Percentiles rank a stretch among this genome's conserved stretches.
phyloP scores from a whole-genome alignment of 73 alveolate species.

The Halteria grandinella region DNA sequence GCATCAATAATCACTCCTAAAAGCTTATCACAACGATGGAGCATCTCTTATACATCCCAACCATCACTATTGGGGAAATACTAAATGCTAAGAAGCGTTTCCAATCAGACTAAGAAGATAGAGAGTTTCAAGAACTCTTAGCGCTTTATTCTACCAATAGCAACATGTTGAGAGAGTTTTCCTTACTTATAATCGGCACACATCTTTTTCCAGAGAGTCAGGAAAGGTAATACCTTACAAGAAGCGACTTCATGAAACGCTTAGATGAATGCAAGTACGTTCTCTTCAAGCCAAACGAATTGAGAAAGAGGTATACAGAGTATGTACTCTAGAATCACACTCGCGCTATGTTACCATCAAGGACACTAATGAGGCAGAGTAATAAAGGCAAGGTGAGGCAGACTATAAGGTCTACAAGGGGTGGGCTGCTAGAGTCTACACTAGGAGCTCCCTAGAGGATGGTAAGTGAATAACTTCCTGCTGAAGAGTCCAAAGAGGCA shows the following conservation, averaged over 20 bases:
- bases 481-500: too few relatives aligned
- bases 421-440: too few relatives aligned
- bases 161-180: conserved; percentile 29
- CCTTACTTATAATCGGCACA: neutral
- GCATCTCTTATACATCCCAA: neutral
- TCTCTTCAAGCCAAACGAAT: conserved; percentile 29
- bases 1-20: conserved; percentile 33
- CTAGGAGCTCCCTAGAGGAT: too few relatives aligned
- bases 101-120: conserved; percentile 18
- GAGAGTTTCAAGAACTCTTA: conserved; percentile 29
- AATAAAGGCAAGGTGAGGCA: too few relatives aligned
- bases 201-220: conserved; percentile 1
- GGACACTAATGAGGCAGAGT: too few relatives aligned
- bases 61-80: conserved; percentile 27
- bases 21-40: conserved; percentile 7
- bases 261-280: conserved; percentile 17
- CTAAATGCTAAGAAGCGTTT: conserved; percentile 9
- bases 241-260: conserved; percentile 12
- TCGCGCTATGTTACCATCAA: conserved; percentile 43
- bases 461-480: too few relatives aligned
- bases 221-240: conserved; percentile 1
- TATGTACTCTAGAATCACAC: conserved; percentile 32
- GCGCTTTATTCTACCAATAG: conserved; percentile 50
- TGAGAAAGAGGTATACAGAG: conserved; percentile 45
- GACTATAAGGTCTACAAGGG: too few relatives aligned